Evolutionary conservation across 2,329 filamentous ascomycete genomes (phyloP), one percentile per base, ranked within the genome.

Genomic region (Acephala macrosclerotiorum): DNA sequence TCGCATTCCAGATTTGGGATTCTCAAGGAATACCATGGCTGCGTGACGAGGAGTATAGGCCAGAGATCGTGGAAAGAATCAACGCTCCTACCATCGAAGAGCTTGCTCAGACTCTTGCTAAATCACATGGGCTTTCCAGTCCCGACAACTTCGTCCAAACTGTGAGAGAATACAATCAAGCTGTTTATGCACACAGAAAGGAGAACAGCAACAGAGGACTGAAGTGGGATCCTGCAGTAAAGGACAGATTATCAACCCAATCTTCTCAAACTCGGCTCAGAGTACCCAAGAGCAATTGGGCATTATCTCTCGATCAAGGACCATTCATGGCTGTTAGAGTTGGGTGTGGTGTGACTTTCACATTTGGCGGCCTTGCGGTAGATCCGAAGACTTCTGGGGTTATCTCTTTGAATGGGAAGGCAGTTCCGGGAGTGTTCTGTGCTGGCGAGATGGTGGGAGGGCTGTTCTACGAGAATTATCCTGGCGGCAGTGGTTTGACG

Each of bases 1-100:
- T 84, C 9, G 89, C 86, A 0, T 91, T 89, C 70, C 89, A 91
- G 73, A 74, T 91, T 0, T 91, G 87, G 85, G 89, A 91, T 70
- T 77, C 81, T 0, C 75, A 82, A 16, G 81, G 79, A 0, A 81
- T 80, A 14, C 75, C 76, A 0, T 87, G 84, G 85, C 77, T 91
- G 18, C 79, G 88, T 1, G 67, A 75, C 0, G 89, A 91, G 70
- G 89, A 91, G 73, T 91, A 91, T 72, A 80, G 84, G 2, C 81
- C 84, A 20, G 86, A 87, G 67, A 79, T 86, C 2, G 86, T 88
- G 1, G 77, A 83, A 58, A 84, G 83, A 58, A 82, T 89, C 12
- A 76, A 71, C 2, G 87, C 83, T 0, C 72, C 76, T 2, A 82
- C 81, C 0, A 73, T 91, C 1, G 81, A 85, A 57, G 84, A 87